A percentile compares a stretch with the other conserved stretches of the same genome.
Evolutionary conservation across 139 green algal species (phyloP).

Genomic region (Chlamydomonas schloesseri): DNA sequence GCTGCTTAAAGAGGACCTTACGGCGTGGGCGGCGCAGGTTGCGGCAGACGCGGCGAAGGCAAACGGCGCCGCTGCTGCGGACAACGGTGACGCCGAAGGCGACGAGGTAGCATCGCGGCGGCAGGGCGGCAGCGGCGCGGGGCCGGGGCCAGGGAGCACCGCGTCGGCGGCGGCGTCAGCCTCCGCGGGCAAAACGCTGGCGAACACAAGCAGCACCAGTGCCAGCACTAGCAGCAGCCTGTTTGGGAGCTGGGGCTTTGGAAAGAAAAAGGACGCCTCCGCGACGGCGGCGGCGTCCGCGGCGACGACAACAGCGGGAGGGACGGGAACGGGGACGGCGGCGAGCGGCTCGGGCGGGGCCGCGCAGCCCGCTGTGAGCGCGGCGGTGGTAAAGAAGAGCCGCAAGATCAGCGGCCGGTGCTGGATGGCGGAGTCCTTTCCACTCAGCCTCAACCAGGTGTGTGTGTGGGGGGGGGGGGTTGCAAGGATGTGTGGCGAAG

Average conservation of each 20-base stretch:
- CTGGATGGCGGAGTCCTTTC: constrained; percentile 81
- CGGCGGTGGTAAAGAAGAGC: constrained; percentile 1
- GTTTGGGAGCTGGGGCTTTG: too few relatives aligned
- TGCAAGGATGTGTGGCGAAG: too few relatives aligned
- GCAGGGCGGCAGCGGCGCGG: too few relatives aligned
- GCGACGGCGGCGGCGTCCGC: too few relatives aligned
- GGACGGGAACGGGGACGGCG: not conserved
- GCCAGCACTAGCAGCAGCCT: too few relatives aligned
- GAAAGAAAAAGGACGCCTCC: too few relatives aligned
- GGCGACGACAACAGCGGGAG: not conserved
- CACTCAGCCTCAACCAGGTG: constrained; percentile 69
- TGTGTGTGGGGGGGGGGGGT: not conserved
- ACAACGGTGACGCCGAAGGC: not conserved
- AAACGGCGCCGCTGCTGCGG: not conserved
- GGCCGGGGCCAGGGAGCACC: too few relatives aligned
- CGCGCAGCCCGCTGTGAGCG: not conserved
- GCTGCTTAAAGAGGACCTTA: not conserved
- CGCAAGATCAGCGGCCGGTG: constrained; percentile 61
- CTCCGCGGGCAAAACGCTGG: too few relatives aligned
- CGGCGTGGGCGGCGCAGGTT: constrained; percentile 5
- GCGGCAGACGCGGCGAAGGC: constrained; percentile 9
- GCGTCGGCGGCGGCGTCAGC: too few relatives aligned
- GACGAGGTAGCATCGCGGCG: not conserved
- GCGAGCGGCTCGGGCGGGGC: too few relatives aligned
- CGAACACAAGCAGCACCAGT: too few relatives aligned